Evolutionary conservation across 202 grass and related monocot genomes (phyloP).

Genomic region (Cymbopogon flexuosus): DNA sequence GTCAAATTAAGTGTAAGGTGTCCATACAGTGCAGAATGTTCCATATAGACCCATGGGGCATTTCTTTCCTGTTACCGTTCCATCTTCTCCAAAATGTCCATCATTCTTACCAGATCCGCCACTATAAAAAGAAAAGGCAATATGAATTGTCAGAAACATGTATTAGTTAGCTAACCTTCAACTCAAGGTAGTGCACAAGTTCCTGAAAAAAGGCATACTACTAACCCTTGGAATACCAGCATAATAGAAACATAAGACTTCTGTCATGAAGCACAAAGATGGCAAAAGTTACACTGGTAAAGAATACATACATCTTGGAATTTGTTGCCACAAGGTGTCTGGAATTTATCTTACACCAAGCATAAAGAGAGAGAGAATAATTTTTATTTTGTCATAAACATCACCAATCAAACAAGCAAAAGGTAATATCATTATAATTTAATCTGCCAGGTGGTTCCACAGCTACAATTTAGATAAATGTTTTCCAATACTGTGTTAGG

Average conservation of each 20-base stretch:
- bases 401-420: background rate
- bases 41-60: conserved; percentile 84
- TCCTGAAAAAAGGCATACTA: background rate
- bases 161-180: conserved; percentile 20
- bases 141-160: conserved; percentile 11
- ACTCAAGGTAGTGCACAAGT: background rate
- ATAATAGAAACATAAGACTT: background rate
- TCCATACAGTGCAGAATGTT: conserved; percentile 89
- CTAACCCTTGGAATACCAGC: background rate
- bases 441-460: background rate
- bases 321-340: background rate
- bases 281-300: background rate
- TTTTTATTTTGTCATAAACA: background rate
- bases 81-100: conserved; percentile 61
- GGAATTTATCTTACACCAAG: background rate
- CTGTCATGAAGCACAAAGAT: background rate
- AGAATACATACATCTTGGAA: conserved; percentile 4
- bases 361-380: background rate
- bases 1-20: conserved; percentile 22
- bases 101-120: conserved; percentile 73
- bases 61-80: conserved; percentile 77
- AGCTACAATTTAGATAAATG: no score
- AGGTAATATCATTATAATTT: background rate
- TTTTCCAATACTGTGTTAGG: background rate
- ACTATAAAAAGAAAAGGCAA: conserved; percentile 41